phyloP scores from a whole-genome alignment of 1,284 basidiomycete species.

The Melanopsichium pennsylvanicum region DNA sequence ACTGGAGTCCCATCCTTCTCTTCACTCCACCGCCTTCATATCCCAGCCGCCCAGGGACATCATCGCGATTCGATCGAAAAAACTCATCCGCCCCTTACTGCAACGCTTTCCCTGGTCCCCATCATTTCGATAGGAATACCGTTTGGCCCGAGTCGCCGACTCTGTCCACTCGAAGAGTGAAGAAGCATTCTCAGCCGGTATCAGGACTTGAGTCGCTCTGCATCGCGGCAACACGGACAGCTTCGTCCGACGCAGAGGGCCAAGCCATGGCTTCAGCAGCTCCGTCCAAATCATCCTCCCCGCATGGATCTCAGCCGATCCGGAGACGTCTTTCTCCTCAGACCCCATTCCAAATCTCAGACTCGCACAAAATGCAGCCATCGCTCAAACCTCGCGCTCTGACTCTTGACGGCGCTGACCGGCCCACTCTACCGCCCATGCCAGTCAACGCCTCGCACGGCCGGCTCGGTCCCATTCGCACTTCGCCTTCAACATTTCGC shows the following conservation, averaged over 20 bases:
- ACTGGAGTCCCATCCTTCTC: constrained; percentile 13
- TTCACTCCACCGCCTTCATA: constrained; percentile 16
- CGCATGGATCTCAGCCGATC: neutral
- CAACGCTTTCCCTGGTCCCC: neutral
- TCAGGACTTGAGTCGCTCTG: neutral
- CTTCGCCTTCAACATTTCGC: constrained; percentile 4
- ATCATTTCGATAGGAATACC: constrained; percentile 3
- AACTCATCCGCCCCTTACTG: neutral
- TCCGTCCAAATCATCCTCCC: neutral
- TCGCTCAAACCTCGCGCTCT: constrained; percentile 19
- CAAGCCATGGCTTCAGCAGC: neutral
- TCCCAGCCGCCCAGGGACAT: neutral
- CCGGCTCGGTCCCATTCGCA: constrained; percentile 17
- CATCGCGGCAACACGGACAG: neutral
- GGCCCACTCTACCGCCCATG: constrained; percentile 25
- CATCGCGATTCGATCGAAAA: neutral
- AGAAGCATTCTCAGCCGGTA: neutral
- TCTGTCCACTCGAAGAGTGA: constrained; percentile 6
- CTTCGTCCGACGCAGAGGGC: neutral
- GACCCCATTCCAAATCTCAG: neutral
- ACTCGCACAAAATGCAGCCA: constrained; percentile 2
- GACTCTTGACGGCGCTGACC: constrained; percentile 12
- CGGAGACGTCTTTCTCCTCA: neutral
- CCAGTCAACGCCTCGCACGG: neutral
- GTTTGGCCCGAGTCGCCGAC: constrained; percentile 20